Percentiles rank a stretch among this genome's conserved stretches.
Conservation (phyloP, 2,329 filamentous ascomycete species). For the Fusarium sp. region DNA sequence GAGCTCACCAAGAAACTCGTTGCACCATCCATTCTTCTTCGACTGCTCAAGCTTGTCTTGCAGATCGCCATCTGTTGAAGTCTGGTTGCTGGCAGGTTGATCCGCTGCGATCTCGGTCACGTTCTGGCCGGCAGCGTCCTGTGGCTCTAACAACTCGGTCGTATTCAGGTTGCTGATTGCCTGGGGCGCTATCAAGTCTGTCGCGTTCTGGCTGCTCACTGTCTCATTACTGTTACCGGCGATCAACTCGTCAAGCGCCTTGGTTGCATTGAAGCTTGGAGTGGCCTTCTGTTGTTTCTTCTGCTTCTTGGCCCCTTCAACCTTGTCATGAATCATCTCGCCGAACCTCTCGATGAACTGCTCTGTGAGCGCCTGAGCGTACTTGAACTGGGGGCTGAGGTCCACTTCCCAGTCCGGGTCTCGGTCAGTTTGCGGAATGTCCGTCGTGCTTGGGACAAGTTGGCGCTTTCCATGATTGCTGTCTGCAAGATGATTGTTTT, state of each 20-base stretch:
- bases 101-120: neutral
- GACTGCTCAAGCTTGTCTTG: constrained; percentile 4
- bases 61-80: neutral
- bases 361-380: neutral
- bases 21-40: constrained; percentile 25
- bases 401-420: neutral
- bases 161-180: neutral
- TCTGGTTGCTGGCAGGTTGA: neutral
- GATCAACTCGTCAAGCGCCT: neutral
- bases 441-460: neutral
- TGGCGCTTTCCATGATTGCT: neutral
- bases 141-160: neutral
- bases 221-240: neutral
- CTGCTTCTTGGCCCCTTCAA: neutral
- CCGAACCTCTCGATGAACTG: constrained; percentile 3
- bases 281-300: neutral
- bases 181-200: neutral
- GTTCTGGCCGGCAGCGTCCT: too few relatives aligned
- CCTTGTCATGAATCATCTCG: neutral
- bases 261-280: neutral
- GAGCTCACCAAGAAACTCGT: constrained; percentile 9
- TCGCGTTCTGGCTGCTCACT: neutral
- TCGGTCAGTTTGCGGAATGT: neutral
- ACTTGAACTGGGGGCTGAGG: neutral
- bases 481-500: neutral